A percentile compares a stretch with the other conserved stretches of the same genome.
phyloP scores from a whole-genome alignment of 176 grass and related monocot species.

The Oryza meridionalis region DNA sequence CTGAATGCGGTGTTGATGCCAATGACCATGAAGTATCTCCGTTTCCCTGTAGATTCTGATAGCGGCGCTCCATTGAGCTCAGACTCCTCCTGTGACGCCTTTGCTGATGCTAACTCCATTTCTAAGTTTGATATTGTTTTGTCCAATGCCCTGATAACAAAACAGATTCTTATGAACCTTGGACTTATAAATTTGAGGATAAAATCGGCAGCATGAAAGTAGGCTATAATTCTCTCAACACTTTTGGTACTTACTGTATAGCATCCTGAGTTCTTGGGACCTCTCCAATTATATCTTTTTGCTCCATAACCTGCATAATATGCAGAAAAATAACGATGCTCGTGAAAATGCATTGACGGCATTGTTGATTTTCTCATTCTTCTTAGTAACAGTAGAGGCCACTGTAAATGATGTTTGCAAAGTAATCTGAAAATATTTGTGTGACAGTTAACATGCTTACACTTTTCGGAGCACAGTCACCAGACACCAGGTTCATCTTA shows the following conservation, averaged over 20 bases:
- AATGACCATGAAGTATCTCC: slow-evolving; percentile 83
- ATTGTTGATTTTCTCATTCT: not conserved
- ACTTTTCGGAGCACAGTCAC: slow-evolving; percentile 57
- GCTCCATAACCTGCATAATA: slow-evolving; percentile 29
- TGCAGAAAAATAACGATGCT: not conserved
- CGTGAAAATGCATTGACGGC: not conserved
- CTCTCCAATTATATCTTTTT: slow-evolving; percentile 48
- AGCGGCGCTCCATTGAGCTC: slow-evolving; percentile 53
- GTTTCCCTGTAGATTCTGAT: slow-evolving; percentile 38
- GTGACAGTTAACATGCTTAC: slow-evolving; percentile 39
- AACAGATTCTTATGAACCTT: not conserved
- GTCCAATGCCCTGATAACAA: slow-evolving; percentile 64
- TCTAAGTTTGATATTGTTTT: slow-evolving; percentile 88
- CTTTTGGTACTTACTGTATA: slow-evolving; percentile 63
- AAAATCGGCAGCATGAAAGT: not conserved
- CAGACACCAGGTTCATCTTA: slow-evolving; percentile 60
- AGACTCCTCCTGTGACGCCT: slow-evolving; percentile 68
- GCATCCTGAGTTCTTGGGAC: slow-evolving; percentile 60
- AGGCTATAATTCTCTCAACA: not conserved
- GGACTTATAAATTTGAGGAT: not conserved
- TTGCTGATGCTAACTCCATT: slow-evolving; percentile 86
- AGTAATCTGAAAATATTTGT: not conserved
- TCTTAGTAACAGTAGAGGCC: not conserved
- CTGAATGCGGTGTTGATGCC: slow-evolving; percentile 97
- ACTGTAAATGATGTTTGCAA: not conserved